Evolutionary conservation across 2,329 filamentous ascomycete genomes (phyloP).

Genomic region (Cladophialophora immunda): DNA sequence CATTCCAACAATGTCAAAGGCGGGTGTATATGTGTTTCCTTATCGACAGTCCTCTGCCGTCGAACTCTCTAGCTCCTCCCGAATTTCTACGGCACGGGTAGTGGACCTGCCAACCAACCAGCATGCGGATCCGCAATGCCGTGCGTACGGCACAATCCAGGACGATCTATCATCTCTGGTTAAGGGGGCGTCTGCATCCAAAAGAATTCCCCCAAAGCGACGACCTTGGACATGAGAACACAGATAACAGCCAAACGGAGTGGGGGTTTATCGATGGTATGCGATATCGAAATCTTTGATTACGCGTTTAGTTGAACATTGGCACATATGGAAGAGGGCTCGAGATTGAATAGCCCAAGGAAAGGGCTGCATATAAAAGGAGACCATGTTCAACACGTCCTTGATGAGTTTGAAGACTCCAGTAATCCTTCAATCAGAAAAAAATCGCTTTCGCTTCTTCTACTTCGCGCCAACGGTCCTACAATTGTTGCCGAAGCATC

Average conservation of each 20-base stretch:
- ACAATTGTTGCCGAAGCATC: neutral
- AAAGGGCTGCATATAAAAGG: slow-evolving; percentile 2
- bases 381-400: neutral
- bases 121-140: slow-evolving; percentile 13
- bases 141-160: neutral
- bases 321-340: slow-evolving; percentile 5
- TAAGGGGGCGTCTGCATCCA: no score
- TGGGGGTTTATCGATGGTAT: neutral
- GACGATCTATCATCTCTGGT: slow-evolving; percentile 8
- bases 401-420: neutral
- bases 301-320: neutral
- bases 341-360: neutral
- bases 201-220: neutral
- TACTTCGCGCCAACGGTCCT: neutral
- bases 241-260: neutral
- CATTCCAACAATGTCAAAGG: neutral
- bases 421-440: neutral
- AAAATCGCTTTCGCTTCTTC: neutral
- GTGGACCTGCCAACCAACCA: slow-evolving; percentile 9
- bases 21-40: neutral
- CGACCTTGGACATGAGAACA: neutral
- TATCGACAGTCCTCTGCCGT: slow-evolving; percentile 1
- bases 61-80: neutral
- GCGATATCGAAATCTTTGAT: neutral
- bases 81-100: neutral